phyloP scores from a whole-genome alignment of 352 stramenopile species.

The Globisporangium lucens region DNA sequence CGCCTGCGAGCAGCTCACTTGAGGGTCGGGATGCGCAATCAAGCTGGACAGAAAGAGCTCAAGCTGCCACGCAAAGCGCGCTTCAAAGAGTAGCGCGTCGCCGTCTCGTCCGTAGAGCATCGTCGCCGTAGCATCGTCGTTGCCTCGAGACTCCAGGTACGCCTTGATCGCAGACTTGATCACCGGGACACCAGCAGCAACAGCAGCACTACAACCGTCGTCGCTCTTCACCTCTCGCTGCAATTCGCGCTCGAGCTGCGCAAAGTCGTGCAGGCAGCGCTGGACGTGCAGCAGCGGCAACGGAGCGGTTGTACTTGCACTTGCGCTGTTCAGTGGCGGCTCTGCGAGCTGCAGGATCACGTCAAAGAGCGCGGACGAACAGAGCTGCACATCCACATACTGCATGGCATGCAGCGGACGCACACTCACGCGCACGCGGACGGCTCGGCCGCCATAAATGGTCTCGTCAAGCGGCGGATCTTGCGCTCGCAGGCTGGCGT shows the following conservation, averaged over 20 bases:
- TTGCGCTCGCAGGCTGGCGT: too few relatives aligned
- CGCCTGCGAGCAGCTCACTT: neutral
- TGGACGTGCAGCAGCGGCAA: neutral
- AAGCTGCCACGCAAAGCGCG: slow-evolving; percentile 7
- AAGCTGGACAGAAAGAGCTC: neutral
- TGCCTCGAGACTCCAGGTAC: neutral
- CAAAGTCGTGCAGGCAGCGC: slow-evolving; percentile 5
- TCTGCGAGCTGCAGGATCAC: too few relatives aligned
- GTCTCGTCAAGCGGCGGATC: too few relatives aligned
- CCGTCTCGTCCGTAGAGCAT: too few relatives aligned
- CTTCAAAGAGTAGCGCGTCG: neutral
- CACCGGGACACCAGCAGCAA: neutral
- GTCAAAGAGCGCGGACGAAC: too few relatives aligned
- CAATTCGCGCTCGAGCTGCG: slow-evolving; percentile 1
- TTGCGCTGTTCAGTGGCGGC: too few relatives aligned
- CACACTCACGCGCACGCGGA: too few relatives aligned
- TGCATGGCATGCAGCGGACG: too few relatives aligned
- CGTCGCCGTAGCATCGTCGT: neutral
- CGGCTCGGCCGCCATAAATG: too few relatives aligned
- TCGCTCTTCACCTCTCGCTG: neutral
- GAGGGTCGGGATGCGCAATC: neutral
- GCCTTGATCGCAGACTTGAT: neutral
- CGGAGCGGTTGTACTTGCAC: too few relatives aligned
- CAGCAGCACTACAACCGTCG: too few relatives aligned
- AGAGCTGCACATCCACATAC: too few relatives aligned